Conservation (phyloP, 495 filamentous ascomycete species). For the Penicillium fimorum region DNA sequence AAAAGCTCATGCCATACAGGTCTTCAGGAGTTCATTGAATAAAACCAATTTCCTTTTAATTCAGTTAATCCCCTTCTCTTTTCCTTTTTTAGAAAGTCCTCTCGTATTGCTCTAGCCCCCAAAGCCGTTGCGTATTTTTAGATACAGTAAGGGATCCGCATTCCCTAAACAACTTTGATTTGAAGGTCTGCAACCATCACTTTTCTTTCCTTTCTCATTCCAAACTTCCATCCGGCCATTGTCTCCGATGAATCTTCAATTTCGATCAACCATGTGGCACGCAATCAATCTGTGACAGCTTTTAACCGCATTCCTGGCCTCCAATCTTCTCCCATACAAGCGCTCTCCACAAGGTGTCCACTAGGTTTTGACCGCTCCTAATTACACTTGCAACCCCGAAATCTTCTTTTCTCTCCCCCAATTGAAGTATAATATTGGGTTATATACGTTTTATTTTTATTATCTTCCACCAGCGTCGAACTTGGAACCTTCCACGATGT, state of each 20-base stretch:
- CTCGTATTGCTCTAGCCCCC: slow-evolving; percentile 17
- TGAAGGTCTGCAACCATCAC: slow-evolving; percentile 19
- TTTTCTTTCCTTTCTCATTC: slow-evolving; percentile 23
- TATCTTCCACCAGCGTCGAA: slow-evolving; percentile 18
- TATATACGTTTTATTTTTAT: slow-evolving; percentile 17
- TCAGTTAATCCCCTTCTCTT: no score
- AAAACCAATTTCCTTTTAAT: neutral
- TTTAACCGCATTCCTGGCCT: slow-evolving; percentile 19
- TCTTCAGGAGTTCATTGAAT: no score
- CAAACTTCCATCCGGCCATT: slow-evolving; percentile 13
- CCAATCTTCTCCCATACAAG: slow-evolving; percentile 14
- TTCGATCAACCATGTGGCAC: slow-evolving; percentile 29
- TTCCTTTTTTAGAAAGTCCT: neutral
- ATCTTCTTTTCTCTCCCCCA: slow-evolving; percentile 7
- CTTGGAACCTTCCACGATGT: slow-evolving; percentile 37
- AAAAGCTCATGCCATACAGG: neutral
- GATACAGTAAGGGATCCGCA: slow-evolving; percentile 32
- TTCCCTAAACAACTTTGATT: slow-evolving; percentile 20
- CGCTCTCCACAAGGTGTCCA: slow-evolving; percentile 25
- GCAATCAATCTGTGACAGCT: slow-evolving; percentile 29
- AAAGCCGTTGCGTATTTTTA: slow-evolving; percentile 28
- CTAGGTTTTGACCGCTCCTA: slow-evolving; percentile 31
- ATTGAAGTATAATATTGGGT: slow-evolving; percentile 10
- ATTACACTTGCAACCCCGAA: slow-evolving; percentile 22
- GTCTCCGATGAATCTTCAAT: slow-evolving; percentile 24